phyloP scores from a whole-genome alignment of 2,329 filamentous ascomycete genomes.

The Fonsecaea nubica region DNA sequence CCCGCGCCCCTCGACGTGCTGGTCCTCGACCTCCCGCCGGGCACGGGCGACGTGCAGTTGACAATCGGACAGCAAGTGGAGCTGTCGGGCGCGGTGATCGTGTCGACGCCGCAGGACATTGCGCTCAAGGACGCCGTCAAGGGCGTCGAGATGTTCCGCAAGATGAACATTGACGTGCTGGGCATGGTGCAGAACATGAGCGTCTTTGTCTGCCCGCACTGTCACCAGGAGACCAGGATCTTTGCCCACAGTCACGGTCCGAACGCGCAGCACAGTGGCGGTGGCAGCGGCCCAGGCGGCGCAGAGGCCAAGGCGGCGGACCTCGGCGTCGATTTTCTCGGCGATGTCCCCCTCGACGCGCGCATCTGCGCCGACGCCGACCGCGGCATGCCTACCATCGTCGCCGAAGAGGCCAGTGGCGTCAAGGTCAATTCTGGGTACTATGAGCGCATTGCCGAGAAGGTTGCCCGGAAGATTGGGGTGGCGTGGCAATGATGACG shows the following conservation, averaged over 20 bases:
- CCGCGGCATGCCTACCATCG: slow-evolving; percentile 85
- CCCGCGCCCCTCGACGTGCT: slow-evolving; percentile 71
- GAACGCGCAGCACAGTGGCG: slow-evolving; percentile 29
- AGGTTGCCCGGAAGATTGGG: slow-evolving; percentile 54
- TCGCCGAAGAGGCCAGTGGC: slow-evolving; percentile 71
- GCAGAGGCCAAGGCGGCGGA: slow-evolving; percentile 73
- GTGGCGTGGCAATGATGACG: slow-evolving; percentile 47
- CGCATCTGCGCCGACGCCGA: slow-evolving; percentile 88
- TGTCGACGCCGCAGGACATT: slow-evolving; percentile 92
- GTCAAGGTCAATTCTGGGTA: slow-evolving; percentile 70
- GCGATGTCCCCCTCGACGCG: slow-evolving; percentile 86
- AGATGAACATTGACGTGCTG: slow-evolving; percentile 76
- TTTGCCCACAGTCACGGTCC: slow-evolving; percentile 61
- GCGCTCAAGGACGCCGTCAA: slow-evolving; percentile 90
- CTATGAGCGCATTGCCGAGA: slow-evolving; percentile 73
- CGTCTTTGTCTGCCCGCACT: slow-evolving; percentile 80
- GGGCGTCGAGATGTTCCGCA: slow-evolving; percentile 90
- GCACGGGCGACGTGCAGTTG: slow-evolving; percentile 93
- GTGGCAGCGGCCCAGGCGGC: slow-evolving; percentile 57
- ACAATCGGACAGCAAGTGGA: slow-evolving; percentile 95
- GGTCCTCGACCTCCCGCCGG: slow-evolving; percentile 88
- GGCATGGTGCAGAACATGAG: slow-evolving; percentile 95
- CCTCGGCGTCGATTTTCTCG: slow-evolving; percentile 78
- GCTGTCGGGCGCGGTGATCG: slow-evolving; percentile 82
- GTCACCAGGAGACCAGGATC: slow-evolving; percentile 74